phyloP scores from a whole-genome alignment of 345 rosid genomes.

The Pelargonium nanum region DNA sequence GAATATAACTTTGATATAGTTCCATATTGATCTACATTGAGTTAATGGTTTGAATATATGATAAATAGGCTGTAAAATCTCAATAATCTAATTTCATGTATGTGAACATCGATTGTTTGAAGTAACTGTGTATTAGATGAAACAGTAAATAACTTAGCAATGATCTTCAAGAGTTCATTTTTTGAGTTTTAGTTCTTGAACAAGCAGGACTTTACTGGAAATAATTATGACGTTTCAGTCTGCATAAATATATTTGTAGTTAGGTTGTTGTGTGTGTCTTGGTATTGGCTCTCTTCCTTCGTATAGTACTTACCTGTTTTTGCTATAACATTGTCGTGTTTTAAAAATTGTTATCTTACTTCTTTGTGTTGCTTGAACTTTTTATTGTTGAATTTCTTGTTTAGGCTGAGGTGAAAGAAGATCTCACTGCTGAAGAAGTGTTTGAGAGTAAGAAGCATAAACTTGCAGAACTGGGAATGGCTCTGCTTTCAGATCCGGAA shows the following conservation, averaged over 20 bases:
- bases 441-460: conserved; percentile 52
- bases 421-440: conserved; percentile 66
- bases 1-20: no score
- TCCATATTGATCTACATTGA: neutral
- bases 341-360: neutral
- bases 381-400: conserved; percentile 5
- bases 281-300: neutral
- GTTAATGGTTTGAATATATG: neutral
- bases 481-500: conserved; percentile 70
- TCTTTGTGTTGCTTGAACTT: conserved; percentile 1
- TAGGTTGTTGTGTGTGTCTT: no score
- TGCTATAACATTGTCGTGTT: neutral
- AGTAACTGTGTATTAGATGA: neutral
- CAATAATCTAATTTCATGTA: no score
- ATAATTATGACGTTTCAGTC: no score
- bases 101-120: neutral
- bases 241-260: no score
- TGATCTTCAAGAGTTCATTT: no score
- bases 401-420: conserved; percentile 90
- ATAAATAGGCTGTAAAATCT: no score
- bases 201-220: no score
- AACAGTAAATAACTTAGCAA: neutral
- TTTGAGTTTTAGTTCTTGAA: no score
- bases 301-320: neutral
- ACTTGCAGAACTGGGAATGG: conserved; percentile 77